Percentiles rank a stretch among this genome's conserved stretches.
These are phyloP conservation scores for Medicago lupulina DNA, from an alignment of 306 rosid genomes.

Conservation along the genomic window DNA sequence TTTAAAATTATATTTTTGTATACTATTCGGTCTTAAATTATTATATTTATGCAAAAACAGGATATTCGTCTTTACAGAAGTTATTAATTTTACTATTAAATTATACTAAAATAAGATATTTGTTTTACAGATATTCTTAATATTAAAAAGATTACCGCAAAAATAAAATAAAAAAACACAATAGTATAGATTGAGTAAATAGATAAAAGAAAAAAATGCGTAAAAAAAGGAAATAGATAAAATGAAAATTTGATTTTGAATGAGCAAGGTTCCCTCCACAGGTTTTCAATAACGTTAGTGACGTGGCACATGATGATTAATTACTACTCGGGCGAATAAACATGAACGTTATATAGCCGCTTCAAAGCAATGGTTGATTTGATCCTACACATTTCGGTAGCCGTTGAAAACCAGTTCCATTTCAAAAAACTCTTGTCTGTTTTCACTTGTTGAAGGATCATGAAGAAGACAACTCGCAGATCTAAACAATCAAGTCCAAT, in stretches of 20 bases:
- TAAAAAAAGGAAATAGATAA: no score
- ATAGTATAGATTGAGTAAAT: no score
- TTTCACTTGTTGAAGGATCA: constrained; percentile 26
- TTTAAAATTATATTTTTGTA: no score
- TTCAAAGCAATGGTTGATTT: not conserved
- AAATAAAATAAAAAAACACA: no score
- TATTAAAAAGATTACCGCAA: no score
- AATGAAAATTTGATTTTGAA: constrained; percentile 47
- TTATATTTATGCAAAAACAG: not conserved
- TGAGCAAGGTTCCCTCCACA: constrained; percentile 56
- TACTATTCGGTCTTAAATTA: no score
- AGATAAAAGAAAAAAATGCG: no score
- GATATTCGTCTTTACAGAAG: not conserved
- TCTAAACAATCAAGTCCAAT: constrained; percentile 62
- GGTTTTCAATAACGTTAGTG: constrained; percentile 13
- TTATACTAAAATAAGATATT: no score
- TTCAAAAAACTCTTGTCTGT: not conserved
- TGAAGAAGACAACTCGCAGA: constrained; percentile 75
- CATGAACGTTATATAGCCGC: constrained; percentile 30
- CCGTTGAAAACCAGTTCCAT: not conserved
- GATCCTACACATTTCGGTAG: not conserved
- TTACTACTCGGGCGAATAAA: not conserved
- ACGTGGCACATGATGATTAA: constrained; percentile 39
- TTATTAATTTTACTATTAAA: no score
- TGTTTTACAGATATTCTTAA: not conserved